Evolutionary conservation across 2,329 filamentous ascomycete species (phyloP), one percentile per base, ranked within the genome.

Genomic region (Fusarium miscanthi): DNA sequence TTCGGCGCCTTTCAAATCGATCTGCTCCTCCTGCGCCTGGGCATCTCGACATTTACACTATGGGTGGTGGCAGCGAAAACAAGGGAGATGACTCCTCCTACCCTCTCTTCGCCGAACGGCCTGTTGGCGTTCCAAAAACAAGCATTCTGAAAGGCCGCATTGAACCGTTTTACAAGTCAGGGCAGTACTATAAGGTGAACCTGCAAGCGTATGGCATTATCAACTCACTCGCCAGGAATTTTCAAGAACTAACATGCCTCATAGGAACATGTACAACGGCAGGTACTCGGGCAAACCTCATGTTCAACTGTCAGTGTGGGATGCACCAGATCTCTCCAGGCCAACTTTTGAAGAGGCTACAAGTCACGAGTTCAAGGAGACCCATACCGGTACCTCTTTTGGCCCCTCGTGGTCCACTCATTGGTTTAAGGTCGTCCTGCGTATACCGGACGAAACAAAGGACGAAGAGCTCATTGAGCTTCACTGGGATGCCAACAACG

Each of bases 361-460:
- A n/a, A 85, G 85, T 52, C 91, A 97, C 74, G 84, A 91, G 11
- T 99, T 95, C 84, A 88, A 87, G 57, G 87, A 91, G 53, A 93
- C 95, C 13, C 85, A 88, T 23, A 90, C 94, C 60, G 95, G 95
- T 66, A 87, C 92, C 64, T 90, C 86, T 11, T 98, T 98, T 76
- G 96, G 96, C 1, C 96, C 96, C 4, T 96, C 94, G 40, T 99
- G 96, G 96, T 93, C 94, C 4, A 99, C 96, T 13, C 96, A 98
- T 82, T 99, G 96, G 96, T 97, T 99, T 88, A 93, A 91, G 76
- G 89, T 98, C 62, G 85, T 91, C 63, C 84, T 99, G 70, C 93
- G 89, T 8, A 88, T 98, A 19, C 95, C 96, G 12, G 80, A 89
- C 61, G 85, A 93, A 17, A 88, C 98, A 77, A 84, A 82, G 31